Evolutionary conservation across 106 monocot species (phyloP), one percentile per base, ranked within the genome.

Genomic region (Agapanthus africanus): DNA sequence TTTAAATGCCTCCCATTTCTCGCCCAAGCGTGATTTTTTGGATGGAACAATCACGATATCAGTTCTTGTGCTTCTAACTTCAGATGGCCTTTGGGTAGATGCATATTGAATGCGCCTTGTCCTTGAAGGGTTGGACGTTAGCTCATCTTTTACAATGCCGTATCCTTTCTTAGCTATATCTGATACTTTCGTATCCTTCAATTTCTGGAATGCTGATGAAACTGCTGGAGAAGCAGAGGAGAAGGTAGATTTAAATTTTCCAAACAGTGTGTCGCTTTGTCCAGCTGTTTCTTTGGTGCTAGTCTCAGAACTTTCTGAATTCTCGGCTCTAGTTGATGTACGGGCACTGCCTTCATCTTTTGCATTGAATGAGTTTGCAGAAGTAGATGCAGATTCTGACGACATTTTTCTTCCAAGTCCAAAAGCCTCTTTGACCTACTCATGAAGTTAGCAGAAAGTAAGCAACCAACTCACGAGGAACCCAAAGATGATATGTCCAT

Each of bases 1-100:
- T 75, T 92, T 99, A 21, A 92, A 89, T 49, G 77, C 70, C 70
- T 92, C 97, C 97, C 97, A 99, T 66, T 90, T 99, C 73, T 87
- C 79, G 41, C 97, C 83, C 70, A 86, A 76, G 6, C 44, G 72
- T 46, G 97, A 92, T 51, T 80, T 77, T 66, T 90, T 99, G 26
- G 84, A 70, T 65, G 92, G 84, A 56, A 87, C 64, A 50, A 99
- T 52, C 70, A 92, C 92, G 42, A 99, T 78, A 63, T 99, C 97
- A 73, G 82, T 92, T 79, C 80, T 78, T 28, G 80, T 73, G 68
- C 97, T 99, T 79, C 75, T 86, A 68, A 73, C 77, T 49, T 67
- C 84, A 35, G 85, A 72, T 64, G 84, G 60, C 30, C 67, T 50
- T 34, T 84, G 71, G 2, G 73, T 37, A 70, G 76, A 38, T 49